Evolutionary conservation across 129 eudicot genomes (phyloP).

Genomic region (carrot (Daucus carota)): DNA sequence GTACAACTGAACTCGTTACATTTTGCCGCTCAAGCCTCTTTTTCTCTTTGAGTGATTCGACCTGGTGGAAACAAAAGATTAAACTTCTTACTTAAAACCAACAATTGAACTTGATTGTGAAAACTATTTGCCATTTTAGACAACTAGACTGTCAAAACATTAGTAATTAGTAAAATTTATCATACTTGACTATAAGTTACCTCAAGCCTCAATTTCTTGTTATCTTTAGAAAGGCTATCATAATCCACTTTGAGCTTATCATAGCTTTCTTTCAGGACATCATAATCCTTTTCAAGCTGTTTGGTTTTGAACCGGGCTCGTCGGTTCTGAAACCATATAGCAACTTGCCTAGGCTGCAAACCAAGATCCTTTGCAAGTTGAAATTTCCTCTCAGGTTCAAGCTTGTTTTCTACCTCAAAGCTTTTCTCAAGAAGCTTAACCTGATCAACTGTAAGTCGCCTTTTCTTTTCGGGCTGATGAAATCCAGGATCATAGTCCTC

Average conservation of each 20-base stretch:
- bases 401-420: conserved; percentile 82
- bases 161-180: too few species aligned
- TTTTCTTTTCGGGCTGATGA: conserved; percentile 65
- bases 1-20: conserved; percentile 21
- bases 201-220: conserved; percentile 63
- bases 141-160: too few species aligned
- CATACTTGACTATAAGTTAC: conserved; percentile 22
- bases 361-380: conserved; percentile 74
- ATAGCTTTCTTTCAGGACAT: conserved; percentile 45
- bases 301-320: conserved; percentile 76
- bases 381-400: conserved; percentile 74
- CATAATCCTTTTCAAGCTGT: conserved; percentile 72
- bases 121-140: not conserved
- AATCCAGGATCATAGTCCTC: conserved; percentile 39
- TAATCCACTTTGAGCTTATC: conserved; percentile 57
- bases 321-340: conserved; percentile 90
- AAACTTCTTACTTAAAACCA: not conserved
- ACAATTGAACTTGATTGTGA: not conserved
- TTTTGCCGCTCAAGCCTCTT: conserved; percentile 25
- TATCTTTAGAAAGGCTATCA: conserved; percentile 47
- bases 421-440: conserved; percentile 71
- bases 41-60: conserved; percentile 43
- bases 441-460: conserved; percentile 53
- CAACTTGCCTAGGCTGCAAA: conserved; percentile 85
- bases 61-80: conserved; percentile 23